Base-by-base conservation (phyloP, 495 filamentous ascomycete genomes). In the Coniosporium apollinis region DNA sequence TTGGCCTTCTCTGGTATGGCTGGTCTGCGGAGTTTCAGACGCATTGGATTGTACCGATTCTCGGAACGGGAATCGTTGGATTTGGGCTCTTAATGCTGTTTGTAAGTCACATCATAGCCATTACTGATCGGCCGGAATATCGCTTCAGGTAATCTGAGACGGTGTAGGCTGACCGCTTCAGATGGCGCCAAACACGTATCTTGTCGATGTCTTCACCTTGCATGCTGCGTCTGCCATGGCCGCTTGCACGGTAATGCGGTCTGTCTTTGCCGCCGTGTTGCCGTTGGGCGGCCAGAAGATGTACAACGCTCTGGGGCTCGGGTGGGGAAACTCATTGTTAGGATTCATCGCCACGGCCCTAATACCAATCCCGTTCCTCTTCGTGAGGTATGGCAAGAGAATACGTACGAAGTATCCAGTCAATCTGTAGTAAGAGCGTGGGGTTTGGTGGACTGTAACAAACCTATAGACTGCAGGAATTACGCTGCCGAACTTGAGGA, bases 1-100 rank as follows among this genome's bases (percentile, higher is more conserved):
- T 40, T 13, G 55, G 51, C 11, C 33, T 59, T 2, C 57, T 59
- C 39, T 41, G 45, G 32, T 57, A 56, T 31, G 55, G 49, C 3
- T 59, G 55, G 55, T 48, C 52, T 1, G 47, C 46, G 0, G 33
- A 57, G 26, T 30, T 44, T 1, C 43, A 46, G 16, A 28, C 36
- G 16, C 47, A 55, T 33, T 59, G 49, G 49, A 45, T 55, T 9
- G 34, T 51, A 2, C 54, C 54, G 1, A 42, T 41, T 15, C 32
- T 51, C 14, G 42, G 36, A 11, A 46, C 48, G 2, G 35, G 22
- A 7, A 43, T 43, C 34, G 9, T 46, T 11, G 54, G 56, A 11
- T 37, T 47, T 24, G 56, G 54, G 15, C 38, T 55, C 37, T 39
- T 52, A 21, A 41, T 37, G 21, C 43, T 50, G 16, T 55, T 57